Evolutionary conservation across 495 filamentous ascomycete genomes (phyloP).

Genomic region (Penicillium angulare): DNA sequence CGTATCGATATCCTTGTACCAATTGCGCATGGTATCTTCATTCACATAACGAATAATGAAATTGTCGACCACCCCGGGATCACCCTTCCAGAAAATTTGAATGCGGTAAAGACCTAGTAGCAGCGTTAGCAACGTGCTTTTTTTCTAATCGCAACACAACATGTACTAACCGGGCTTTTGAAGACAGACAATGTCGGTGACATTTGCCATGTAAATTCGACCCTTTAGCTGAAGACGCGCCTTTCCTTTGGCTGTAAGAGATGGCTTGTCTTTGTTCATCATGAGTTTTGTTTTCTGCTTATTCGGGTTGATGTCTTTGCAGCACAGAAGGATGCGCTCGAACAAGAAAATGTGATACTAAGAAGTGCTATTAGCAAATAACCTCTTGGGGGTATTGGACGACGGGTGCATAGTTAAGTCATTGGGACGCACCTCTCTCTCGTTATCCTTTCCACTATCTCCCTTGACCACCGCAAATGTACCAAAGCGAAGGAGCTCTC

Average conservation of each 20-base stretch:
- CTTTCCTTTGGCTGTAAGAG: constrained; percentile 69
- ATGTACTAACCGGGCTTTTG: constrained; percentile 71
- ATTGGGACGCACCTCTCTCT: constrained; percentile 70
- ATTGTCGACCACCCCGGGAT: constrained; percentile 92
- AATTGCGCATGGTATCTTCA: constrained; percentile 89
- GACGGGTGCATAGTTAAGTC: constrained; percentile 1
- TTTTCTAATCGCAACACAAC: not conserved
- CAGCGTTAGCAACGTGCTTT: not conserved
- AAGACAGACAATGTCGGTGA: constrained; percentile 85
- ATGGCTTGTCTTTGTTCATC: constrained; percentile 62
- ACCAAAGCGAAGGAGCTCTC: constrained; percentile 84
- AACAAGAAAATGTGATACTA: constrained; percentile 98
- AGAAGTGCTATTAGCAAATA: constrained; percentile 7
- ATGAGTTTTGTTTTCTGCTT: constrained; percentile 77
- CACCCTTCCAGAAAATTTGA: constrained; percentile 98
- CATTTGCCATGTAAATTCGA: constrained; percentile 98
- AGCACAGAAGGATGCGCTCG: constrained; percentile 91
- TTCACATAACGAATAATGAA: constrained; percentile 91
- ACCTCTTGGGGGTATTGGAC: not conserved
- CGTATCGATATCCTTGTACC: constrained; percentile 62
- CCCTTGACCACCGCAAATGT: constrained; percentile 92
- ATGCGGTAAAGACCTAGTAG: constrained; percentile 79
- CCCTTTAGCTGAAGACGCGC: constrained; percentile 90
- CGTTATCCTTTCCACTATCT: constrained; percentile 69
- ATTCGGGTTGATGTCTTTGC: constrained; percentile 88